Evolutionary conservation across 1,284 basidiomycete species (phyloP).

Genomic region (Apiotrichum akiyoshidainum): DNA sequence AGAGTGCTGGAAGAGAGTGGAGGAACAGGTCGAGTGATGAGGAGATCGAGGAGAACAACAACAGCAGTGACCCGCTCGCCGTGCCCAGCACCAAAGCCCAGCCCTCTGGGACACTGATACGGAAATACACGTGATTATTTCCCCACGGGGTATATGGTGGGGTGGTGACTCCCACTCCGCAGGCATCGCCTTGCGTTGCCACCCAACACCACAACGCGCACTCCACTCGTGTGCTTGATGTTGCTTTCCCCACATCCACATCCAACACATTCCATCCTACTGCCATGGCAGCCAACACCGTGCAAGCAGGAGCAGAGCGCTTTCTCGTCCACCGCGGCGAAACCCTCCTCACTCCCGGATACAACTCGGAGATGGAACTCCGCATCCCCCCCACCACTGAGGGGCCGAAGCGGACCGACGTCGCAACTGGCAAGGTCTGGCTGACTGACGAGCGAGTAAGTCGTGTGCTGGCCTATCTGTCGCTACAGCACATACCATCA

Average conservation of each 20-base stretch:
- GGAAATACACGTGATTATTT: too few species aligned
- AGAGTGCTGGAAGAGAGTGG: too few species aligned
- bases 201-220: neutral
- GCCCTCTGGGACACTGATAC: too few species aligned
- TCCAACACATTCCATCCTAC: neutral
- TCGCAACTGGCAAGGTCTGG: constrained; percentile 35
- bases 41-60: too few species aligned
- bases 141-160: too few species aligned
- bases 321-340: constrained; percentile 27
- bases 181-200: neutral
- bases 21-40: too few species aligned
- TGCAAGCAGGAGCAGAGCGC: constrained; percentile 11
- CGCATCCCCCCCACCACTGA: constrained; percentile 39
- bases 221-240: neutral
- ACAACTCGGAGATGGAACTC: constrained; percentile 37
- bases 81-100: too few species aligned
- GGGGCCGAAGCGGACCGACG: constrained; percentile 42
- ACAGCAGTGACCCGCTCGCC: too few species aligned
- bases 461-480: neutral
- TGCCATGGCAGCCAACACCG: constrained; percentile 20
- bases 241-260: neutral
- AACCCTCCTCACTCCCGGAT: constrained; percentile 28
- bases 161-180: too few species aligned
- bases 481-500: neutral
- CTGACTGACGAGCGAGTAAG: constrained; percentile 43